phyloP scores from a whole-genome alignment of 2,329 filamentous ascomycete species.

The Pseudogymnoascus verrucosus region DNA sequence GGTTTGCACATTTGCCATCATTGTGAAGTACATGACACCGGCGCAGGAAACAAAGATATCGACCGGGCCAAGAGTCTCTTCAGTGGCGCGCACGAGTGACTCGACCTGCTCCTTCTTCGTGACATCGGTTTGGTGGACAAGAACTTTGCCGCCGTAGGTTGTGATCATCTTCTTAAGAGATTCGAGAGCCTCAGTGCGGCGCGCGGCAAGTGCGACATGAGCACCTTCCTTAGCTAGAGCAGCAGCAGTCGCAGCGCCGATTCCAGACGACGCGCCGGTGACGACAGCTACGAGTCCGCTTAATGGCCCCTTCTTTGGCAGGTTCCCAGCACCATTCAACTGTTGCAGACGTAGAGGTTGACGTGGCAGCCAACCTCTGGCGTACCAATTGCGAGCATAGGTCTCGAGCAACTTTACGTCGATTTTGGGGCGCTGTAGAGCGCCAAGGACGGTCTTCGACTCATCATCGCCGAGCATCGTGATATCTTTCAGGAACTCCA shows the following conservation, averaged over 20 bases:
- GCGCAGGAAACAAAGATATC: slow-evolving; percentile 76
- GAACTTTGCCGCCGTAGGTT: slow-evolving; percentile 52
- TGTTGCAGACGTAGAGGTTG: slow-evolving; percentile 47
- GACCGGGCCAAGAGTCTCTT: slow-evolving; percentile 57
- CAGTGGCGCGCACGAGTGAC: slow-evolving; percentile 51
- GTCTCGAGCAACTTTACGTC: slow-evolving; percentile 64
- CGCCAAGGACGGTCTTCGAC: slow-evolving; percentile 51
- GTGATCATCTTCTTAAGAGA: slow-evolving; percentile 54
- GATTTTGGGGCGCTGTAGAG: slow-evolving; percentile 58
- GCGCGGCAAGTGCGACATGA: slow-evolving; percentile 63
- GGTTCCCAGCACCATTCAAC: slow-evolving; percentile 35
- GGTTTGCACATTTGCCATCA: slow-evolving; percentile 69
- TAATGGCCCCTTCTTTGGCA: slow-evolving; percentile 48
- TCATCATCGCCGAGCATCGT: slow-evolving; percentile 65
- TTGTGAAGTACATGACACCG: slow-evolving; percentile 82
- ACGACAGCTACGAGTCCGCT: slow-evolving; percentile 64
- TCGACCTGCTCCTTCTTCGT: slow-evolving; percentile 60
- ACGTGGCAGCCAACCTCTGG: slow-evolving; percentile 64
- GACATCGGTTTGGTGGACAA: slow-evolving; percentile 65
- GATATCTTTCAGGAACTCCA: slow-evolving; percentile 61
- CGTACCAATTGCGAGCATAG: slow-evolving; percentile 73
- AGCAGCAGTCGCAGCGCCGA: slow-evolving; percentile 65
- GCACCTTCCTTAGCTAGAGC: slow-evolving; percentile 64
- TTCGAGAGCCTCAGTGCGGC: slow-evolving; percentile 61
- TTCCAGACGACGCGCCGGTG: slow-evolving; percentile 73